Evolutionary conservation across 2,329 filamentous ascomycete genomes (phyloP).

Genomic region (Exophiala sp.): DNA sequence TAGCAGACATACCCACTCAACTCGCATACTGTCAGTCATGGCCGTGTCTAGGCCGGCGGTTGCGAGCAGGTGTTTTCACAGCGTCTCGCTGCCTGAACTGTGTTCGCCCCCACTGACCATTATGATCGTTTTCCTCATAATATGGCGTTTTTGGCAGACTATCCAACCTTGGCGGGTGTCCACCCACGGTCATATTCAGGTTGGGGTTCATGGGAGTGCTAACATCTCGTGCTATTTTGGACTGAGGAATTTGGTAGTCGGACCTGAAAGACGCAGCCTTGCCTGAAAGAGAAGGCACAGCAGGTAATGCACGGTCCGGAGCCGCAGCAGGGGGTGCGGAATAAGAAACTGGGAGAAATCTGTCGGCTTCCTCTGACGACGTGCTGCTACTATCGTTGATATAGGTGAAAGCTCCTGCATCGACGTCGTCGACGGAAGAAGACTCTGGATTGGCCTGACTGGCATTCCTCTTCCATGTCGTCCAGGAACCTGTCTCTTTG

Average conservation of each 20-base stretch:
- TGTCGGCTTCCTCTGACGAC: conserved; percentile 18
- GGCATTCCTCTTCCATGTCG: conserved; percentile 21
- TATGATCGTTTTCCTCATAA: conserved; percentile 14
- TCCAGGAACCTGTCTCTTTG: conserved; percentile 1
- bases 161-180: conserved; percentile 16
- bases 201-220: too few species aligned
- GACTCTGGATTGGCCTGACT: conserved; percentile 20
- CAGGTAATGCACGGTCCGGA: conserved; percentile 13
- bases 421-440: conserved; percentile 16
- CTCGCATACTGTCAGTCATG: neutral
- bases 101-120: conserved; percentile 6
- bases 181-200: conserved; percentile 6
- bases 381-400: conserved; percentile 24
- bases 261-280: conserved; percentile 5
- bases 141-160: conserved; percentile 12
- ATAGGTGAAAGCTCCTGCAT: conserved; percentile 21
- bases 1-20: neutral
- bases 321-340: conserved; percentile 12
- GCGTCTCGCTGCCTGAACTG: conserved; percentile 2
- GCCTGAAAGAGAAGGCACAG: conserved; percentile 10
- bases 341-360: conserved; percentile 18
- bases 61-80: conserved; percentile 5
- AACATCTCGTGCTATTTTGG: too few species aligned
- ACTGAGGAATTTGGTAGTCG: neutral
- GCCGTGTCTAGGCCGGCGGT: conserved; percentile 5